Evolutionary conservation across 208 protist genomes (phyloP).

Genomic region (Wallacemonas rigidus): DNA sequence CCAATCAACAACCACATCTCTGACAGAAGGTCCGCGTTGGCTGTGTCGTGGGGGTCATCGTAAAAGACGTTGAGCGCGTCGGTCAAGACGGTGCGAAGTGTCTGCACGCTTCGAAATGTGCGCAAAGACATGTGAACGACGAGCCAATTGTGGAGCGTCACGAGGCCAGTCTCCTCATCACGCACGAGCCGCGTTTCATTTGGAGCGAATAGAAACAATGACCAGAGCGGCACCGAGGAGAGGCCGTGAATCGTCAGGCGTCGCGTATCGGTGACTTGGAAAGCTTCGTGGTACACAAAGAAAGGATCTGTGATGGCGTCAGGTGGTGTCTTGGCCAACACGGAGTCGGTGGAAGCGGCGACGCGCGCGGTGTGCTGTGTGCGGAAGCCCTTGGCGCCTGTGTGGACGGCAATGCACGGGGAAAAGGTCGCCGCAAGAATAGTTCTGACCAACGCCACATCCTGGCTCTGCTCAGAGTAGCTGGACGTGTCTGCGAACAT

Average conservation of each 20-base stretch:
- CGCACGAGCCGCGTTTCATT: conserved; percentile 51
- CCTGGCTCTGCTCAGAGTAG: conserved; percentile 50
- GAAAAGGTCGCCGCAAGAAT: conserved; percentile 62
- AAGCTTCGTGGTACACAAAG: conserved; percentile 72
- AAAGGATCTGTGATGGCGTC: conserved; percentile 56
- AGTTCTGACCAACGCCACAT: conserved; percentile 74
- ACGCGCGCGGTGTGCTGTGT: conserved; percentile 57
- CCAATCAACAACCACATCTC: conserved; percentile 60
- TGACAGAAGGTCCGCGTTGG: conserved; percentile 69
- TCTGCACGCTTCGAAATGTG: conserved; percentile 61
- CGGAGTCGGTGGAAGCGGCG: conserved; percentile 36
- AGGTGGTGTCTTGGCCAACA: conserved; percentile 41
- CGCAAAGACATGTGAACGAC: conserved; percentile 54
- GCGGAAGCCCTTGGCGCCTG: conserved; percentile 45
- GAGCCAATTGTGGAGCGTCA: conserved; percentile 76
- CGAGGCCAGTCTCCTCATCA: conserved; percentile 34
- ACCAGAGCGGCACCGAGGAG: conserved; percentile 68
- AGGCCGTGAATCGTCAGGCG: conserved; percentile 44
- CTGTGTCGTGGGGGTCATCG: conserved; percentile 40
- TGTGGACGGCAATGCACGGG: conserved; percentile 64
- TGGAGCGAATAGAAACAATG: conserved; percentile 66
- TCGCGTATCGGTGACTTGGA: conserved; percentile 28
- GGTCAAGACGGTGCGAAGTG: conserved; percentile 58
- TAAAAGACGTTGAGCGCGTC: conserved; percentile 64
- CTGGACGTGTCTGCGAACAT: conserved; percentile 69